These are phyloP conservation scores for Maudiozyma turicensis DNA, from an alignment of 805 yeast genomes.

Conservation along the genomic window DNA sequence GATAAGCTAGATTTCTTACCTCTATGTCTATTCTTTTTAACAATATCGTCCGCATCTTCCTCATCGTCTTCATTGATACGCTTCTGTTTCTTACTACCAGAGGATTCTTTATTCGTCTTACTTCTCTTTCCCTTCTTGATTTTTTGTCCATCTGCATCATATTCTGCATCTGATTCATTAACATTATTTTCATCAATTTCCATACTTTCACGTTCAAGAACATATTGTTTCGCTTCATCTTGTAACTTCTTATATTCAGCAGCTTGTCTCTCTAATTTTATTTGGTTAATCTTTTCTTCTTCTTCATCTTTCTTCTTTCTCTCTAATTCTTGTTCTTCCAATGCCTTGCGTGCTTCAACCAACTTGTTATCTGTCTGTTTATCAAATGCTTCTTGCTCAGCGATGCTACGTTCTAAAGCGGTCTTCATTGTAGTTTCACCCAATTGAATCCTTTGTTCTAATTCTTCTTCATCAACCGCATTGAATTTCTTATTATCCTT, in stretches of 20 bases:
- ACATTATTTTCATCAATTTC: constrained; percentile 33
- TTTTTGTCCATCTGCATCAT: constrained; percentile 21
- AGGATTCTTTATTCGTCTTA: constrained; percentile 6
- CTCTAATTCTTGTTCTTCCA: constrained; percentile 47
- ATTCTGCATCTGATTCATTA: constrained; percentile 21
- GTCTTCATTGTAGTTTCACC: constrained; percentile 67
- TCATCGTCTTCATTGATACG: constrained; percentile 19
- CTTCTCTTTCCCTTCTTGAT: constrained; percentile 25
- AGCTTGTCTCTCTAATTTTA: constrained; percentile 39
- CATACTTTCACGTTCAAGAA: constrained; percentile 41
- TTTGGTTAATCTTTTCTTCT: constrained; percentile 39
- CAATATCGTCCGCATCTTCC: constrained; percentile 25
- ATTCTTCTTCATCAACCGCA: constrained; percentile 70
- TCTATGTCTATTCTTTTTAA: constrained; percentile 11
- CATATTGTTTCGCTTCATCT: constrained; percentile 50
- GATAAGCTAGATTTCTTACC: constrained; percentile 26
- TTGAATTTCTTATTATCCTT: constrained; percentile 42
- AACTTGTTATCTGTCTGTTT: constrained; percentile 47
- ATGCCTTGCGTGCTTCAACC: constrained; percentile 58
- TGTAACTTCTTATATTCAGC: constrained; percentile 42
- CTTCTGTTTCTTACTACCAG: constrained; percentile 36
- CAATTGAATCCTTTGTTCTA: constrained; percentile 78
- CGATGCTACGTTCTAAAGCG: constrained; percentile 59
- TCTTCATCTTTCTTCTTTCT: constrained; percentile 39
- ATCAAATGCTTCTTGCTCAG: constrained; percentile 65